Conservation (phyloP, 768 basidiomycete genomes). For the Gymnopilus dilepis region DNA sequence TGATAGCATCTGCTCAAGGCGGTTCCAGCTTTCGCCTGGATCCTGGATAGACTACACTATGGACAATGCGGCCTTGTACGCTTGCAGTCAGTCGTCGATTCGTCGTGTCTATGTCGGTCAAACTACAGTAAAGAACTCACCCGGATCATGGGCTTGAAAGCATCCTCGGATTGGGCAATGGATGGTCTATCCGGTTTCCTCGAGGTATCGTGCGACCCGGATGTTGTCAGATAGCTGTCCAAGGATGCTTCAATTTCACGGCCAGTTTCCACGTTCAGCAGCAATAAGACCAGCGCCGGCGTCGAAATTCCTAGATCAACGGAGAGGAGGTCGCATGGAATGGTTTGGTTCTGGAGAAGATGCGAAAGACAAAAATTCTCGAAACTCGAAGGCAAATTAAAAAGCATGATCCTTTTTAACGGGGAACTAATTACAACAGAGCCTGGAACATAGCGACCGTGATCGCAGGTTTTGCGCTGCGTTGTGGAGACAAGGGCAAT, state of each 20-base stretch:
- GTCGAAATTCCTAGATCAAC: neutral
- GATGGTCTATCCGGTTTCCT: slow-evolving; percentile 10
- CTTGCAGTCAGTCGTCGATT: neutral
- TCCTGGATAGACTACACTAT: neutral
- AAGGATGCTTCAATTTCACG: neutral
- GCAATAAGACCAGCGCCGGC: neutral
- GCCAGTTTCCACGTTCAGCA: slow-evolving; percentile 1
- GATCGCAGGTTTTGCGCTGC: neutral
- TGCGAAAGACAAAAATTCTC: neutral
- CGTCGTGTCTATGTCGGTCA: slow-evolving; percentile 8
- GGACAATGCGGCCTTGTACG: neutral
- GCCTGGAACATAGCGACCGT: slow-evolving; percentile 3
- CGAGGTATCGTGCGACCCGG: slow-evolving; percentile 10
- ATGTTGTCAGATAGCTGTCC: slow-evolving; percentile 1
- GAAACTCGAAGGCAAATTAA: slow-evolving; percentile 5
- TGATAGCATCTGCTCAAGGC: neutral
- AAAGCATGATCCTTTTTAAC: neutral
- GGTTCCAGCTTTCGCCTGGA: neutral
- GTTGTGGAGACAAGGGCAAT: slow-evolving; percentile 1
- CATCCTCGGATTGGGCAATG: slow-evolving; percentile 4
- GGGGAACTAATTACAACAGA: neutral
- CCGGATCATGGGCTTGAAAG: slow-evolving; percentile 1
- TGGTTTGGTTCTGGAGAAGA: neutral
- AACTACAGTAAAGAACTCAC: neutral
- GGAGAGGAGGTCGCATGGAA: neutral